Conservation (phyloP, 805 yeast genomes). For the Ogataea degrootiae region DNA sequence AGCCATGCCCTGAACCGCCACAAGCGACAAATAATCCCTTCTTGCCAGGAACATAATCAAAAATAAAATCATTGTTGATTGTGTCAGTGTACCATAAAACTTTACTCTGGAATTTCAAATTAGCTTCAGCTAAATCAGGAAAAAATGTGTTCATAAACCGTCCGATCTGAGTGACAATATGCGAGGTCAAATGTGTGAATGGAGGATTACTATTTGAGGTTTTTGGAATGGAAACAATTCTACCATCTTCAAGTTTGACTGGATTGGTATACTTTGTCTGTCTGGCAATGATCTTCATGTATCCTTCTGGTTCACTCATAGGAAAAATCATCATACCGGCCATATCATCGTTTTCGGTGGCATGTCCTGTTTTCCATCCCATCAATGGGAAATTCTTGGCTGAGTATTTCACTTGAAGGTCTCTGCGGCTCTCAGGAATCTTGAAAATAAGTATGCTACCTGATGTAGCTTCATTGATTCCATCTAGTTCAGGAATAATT, state of each 20-base stretch:
- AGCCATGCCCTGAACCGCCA: slow-evolving; percentile 35
- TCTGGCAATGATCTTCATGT: slow-evolving; percentile 32
- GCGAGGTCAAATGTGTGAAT: slow-evolving; percentile 21
- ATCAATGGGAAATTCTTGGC: slow-evolving; percentile 30
- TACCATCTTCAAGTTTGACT: slow-evolving; percentile 14
- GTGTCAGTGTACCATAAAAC: slow-evolving; percentile 32
- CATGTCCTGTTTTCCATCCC: slow-evolving; percentile 31
- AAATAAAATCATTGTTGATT: slow-evolving; percentile 28
- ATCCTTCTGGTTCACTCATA: slow-evolving; percentile 30
- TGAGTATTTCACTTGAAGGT: slow-evolving; percentile 30
- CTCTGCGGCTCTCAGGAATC: slow-evolving; percentile 33
- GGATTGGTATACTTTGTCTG: slow-evolving; percentile 34
- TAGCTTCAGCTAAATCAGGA: slow-evolving; percentile 26
- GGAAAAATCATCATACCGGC: slow-evolving; percentile 35
- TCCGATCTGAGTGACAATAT: slow-evolving; percentile 24
- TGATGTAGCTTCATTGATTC: slow-evolving; percentile 33
- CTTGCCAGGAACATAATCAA: slow-evolving; percentile 30
- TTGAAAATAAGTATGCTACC: slow-evolving; percentile 34
- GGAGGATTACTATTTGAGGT: slow-evolving; percentile 23
- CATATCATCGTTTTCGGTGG: slow-evolving; percentile 25
- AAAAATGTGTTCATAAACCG: slow-evolving; percentile 23
- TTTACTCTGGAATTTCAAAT: slow-evolving; percentile 21
- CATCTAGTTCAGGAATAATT: slow-evolving; percentile 32
- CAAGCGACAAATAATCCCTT: slow-evolving; percentile 28
- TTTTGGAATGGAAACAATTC: slow-evolving; percentile 28